Base-by-base conservation (phyloP, 805 yeast genomes). In the Wickerhamiella occidentalis region DNA sequence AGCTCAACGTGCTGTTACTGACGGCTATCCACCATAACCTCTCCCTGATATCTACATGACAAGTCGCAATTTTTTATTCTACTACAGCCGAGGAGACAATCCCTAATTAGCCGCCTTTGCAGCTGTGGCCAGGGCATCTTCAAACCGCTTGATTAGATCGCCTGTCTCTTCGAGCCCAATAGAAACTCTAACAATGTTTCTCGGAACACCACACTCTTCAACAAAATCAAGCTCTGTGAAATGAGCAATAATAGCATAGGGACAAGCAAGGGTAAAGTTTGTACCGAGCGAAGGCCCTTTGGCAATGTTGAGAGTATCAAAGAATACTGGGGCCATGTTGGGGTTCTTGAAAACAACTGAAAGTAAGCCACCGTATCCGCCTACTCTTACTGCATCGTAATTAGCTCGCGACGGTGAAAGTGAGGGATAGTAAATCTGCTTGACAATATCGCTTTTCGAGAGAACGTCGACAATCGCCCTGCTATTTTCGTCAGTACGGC, bases 241-340 rank as follows among this genome's bases (percentile, higher is more conserved):
- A 63, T 87, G 95, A 2, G 95, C 95, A 52, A 88, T 70, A 43
- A 88, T 76, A 6, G 95, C 75, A 65, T 88, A 88, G 7, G 96
- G 96, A 62, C 94, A 87, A 4, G 87, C 87, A 57, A 87, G 69
- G 0, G 94, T 82, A 68, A 85, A 85, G 65, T 84, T 87, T 0
- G 95, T 85, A 11, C 96, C 96, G 56, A 87, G 72, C 13, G 92
- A 81, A 2, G 96, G 96, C 1, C 96, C 95, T 66, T 88, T 88
- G 52, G 85, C 82, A 53, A 83, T 65, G 45, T 73, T 68, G 33
- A 79, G 74, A 6, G 76, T 71, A 64, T 88, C 79, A 68, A 82
- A 88, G 63, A 87, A 88, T n/a, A 68, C 68, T 35, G 73, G 71
- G 0, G 95, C 94, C 55, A 76, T 78, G 18, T 70, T 68, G 8